Conservation (phyloP, 495 filamentous ascomycete species). For the Aspergillus affinis region DNA sequence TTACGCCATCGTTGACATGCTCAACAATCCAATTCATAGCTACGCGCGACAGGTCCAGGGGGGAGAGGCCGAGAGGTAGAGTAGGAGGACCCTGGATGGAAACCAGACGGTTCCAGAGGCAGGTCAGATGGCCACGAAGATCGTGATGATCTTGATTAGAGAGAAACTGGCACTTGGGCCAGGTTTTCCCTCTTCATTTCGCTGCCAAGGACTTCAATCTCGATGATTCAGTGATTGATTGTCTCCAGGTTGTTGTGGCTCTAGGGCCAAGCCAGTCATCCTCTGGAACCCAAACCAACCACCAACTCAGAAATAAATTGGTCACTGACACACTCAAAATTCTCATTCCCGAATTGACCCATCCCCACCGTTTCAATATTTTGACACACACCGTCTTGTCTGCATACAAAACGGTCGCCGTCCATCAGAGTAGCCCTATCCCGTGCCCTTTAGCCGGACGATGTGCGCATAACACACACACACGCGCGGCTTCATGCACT, state of each 20-base stretch:
- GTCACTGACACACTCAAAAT: neutral
- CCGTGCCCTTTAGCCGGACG: constrained; percentile 1
- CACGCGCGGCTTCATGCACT: constrained; percentile 11
- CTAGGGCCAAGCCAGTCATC: neutral
- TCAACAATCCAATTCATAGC: neutral
- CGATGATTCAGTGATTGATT: neutral
- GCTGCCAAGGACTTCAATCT: neutral
- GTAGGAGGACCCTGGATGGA: neutral
- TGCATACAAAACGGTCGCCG: neutral
- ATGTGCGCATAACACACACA: neutral
- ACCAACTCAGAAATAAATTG: neutral
- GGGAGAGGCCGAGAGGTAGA: no score
- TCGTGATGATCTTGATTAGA: constrained; percentile 15
- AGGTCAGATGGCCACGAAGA: constrained; percentile 15
- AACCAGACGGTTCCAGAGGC: neutral
- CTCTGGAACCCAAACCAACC: neutral
- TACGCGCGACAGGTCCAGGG: neutral
- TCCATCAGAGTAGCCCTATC: neutral
- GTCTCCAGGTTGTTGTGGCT: neutral
- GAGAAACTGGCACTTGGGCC: neutral
- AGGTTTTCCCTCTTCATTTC: neutral
- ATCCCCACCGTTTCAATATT: neutral
- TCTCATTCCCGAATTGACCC: neutral
- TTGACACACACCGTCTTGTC: neutral
- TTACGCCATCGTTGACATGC: constrained; percentile 6